Evolutionary conservation across 768 basidiomycete genomes (phyloP), one percentile per base, ranked within the genome.

Genomic region (Mycena vitilis): DNA sequence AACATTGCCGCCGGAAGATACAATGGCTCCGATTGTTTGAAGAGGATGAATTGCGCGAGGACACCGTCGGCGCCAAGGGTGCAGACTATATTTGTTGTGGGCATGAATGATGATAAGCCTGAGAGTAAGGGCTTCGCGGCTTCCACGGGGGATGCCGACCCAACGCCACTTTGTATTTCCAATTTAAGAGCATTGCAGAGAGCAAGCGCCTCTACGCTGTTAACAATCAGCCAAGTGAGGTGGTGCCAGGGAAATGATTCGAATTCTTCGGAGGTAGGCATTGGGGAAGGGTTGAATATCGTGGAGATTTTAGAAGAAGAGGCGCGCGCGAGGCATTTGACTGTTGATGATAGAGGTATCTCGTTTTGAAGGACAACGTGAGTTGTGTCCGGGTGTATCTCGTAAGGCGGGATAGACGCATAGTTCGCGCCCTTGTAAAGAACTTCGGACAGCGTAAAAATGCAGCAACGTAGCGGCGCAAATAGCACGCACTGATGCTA

Each of bases 301-400:
- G 82, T 82, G 1, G 74, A 75, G 76, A 71, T 55, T 52, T 58
- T 65, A 54, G 65, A 42, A 70, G 76, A 56, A 71, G 73, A 44
- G 78, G 74, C 8, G 81, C 81, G 64, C 75, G 76, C 36, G 58
- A 83, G 79, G 71, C 76, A 82, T 25, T 74, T 75, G 40, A 83
- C 74, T 0, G 86, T 88, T 6, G 83, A 82, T 9, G 70, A 57
- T 60, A 81, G 73, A 4, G 81, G 82, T 22, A 89, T 88, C 72
- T 90, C 89, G 72, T 90, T 90, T 71, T 89, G 89, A 1, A 90
- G 75, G 12, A 89, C 81, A 12, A 89, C 75, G 74, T 89, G 86
- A 0, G 85, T 85, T n/a, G 81, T 78, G 13, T 75, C 71, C 0
- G 79, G 75, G 63, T 82, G 81, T 65, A 75, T 73, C 2, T 70